Conservation (phyloP, 257 asterid species). For the Nicotiana benthamiana region DNA sequence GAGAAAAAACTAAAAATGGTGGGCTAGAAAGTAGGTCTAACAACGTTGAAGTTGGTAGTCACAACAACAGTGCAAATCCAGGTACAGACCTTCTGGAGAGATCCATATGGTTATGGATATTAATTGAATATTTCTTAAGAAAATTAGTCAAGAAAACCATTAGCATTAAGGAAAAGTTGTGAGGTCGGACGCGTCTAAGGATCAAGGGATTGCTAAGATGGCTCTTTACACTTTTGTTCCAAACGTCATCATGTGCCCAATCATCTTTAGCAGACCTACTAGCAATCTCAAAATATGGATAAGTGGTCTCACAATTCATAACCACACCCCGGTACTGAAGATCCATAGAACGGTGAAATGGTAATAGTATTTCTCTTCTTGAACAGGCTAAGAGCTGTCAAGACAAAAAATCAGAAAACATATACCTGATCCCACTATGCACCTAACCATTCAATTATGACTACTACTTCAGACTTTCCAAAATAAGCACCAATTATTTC, state of each 20-base stretch:
- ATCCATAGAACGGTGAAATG: background rate
- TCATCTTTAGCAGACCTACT: slow-evolving; percentile 1
- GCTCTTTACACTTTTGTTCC: background rate
- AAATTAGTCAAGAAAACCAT: background rate
- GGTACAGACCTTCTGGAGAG: too few species aligned
- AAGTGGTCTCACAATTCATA: background rate
- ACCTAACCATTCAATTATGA: background rate
- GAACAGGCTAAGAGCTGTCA: background rate
- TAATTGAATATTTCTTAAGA: background rate
- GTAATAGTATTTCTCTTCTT: background rate
- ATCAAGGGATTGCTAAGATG: background rate
- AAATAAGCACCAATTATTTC: too few species aligned
- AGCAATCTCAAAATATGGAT: background rate
- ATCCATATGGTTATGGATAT: background rate
- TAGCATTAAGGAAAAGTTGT: background rate
- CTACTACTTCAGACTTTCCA: too few species aligned
- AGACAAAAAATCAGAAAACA: background rate
- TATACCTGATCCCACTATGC: background rate
- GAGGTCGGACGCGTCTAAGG: background rate
- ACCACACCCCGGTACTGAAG: too few species aligned
- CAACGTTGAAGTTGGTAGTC: too few species aligned
- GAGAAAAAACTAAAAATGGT: too few species aligned
- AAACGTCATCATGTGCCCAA: background rate
- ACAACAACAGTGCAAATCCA: too few species aligned
- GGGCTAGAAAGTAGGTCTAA: too few species aligned